A percentile compares a stretch with the other conserved stretches of the same genome.
Conservation (phyloP, 2,329 filamentous ascomycete genomes). For the Alternaria infectoria region DNA sequence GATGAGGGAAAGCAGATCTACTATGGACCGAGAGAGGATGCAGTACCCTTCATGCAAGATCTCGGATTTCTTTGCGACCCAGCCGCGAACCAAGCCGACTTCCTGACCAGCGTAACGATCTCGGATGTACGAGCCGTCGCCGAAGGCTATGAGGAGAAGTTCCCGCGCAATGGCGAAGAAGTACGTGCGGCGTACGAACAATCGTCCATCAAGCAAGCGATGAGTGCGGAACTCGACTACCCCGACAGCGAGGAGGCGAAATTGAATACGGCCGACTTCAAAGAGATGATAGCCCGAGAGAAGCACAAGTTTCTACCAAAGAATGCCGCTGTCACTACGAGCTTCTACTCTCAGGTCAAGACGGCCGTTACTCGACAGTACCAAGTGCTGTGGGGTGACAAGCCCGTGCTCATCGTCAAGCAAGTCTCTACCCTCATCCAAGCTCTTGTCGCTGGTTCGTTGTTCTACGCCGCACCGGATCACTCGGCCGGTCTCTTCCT, state of each 20-base stretch:
- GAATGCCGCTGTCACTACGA: conserved; percentile 58
- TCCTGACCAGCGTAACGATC: conserved; percentile 72
- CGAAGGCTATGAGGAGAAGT: conserved; percentile 46
- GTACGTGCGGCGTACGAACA: conserved; percentile 61
- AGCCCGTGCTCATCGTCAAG: conserved; percentile 67
- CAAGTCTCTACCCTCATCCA: conserved; percentile 63
- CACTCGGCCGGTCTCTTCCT: conserved; percentile 66
- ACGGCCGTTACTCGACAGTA: conserved; percentile 66
- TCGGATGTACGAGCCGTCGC: conserved; percentile 49
- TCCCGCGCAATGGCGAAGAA: conserved; percentile 51
- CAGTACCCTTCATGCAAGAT: conserved; percentile 68
- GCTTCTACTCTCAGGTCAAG: conserved; percentile 53
- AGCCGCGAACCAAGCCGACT: conserved; percentile 72
- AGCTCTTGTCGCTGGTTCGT: conserved; percentile 67
- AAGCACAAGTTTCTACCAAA: conserved; percentile 61
- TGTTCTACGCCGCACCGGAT: conserved; percentile 69
- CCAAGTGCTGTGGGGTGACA: conserved; percentile 70
- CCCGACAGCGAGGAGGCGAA: conserved; percentile 55
- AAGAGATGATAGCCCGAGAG: conserved; percentile 58
- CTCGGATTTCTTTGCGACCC: conserved; percentile 70
- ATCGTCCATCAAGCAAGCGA: conserved; percentile 55
- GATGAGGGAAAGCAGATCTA: conserved; percentile 80
- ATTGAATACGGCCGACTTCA: conserved; percentile 56
- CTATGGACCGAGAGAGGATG: conserved; percentile 66
- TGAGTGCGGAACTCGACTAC: conserved; percentile 64